Evolutionary conservation across 2,329 filamentous ascomycete species (phyloP).

Genomic region (Exutisphaerella laricina): DNA sequence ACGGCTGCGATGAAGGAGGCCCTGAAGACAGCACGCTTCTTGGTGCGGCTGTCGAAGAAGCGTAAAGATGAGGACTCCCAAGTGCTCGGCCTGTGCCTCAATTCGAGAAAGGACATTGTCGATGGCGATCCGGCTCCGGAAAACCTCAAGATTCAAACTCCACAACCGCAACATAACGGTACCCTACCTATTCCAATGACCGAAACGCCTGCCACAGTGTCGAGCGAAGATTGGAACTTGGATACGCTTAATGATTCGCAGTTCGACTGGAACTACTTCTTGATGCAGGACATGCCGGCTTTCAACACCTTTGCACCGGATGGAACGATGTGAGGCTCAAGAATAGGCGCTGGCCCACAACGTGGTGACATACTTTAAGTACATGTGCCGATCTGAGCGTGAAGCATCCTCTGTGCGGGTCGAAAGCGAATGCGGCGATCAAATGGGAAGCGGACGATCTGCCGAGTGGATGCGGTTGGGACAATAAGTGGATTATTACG

Average conservation of each 20-base stretch:
- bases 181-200: conserved; percentile 5
- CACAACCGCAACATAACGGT: conserved; percentile 11
- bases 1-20: conserved; percentile 45
- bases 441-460: too few species aligned
- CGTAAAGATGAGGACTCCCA: conserved; percentile 26
- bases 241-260: conserved; percentile 30
- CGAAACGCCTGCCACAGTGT: conserved; percentile 20
- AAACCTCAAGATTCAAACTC: conserved; percentile 8
- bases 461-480: too few species aligned
- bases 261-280: conserved; percentile 32
- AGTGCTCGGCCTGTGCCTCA: conserved; percentile 18
- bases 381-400: background rate
- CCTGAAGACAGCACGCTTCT: conserved; percentile 49
- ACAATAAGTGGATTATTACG: too few species aligned
- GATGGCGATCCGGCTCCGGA: conserved; percentile 22
- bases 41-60: conserved; percentile 47
- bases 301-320: conserved; percentile 31
- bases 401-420: too few species aligned
- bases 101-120: conserved; percentile 17
- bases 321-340: conserved; percentile 30
- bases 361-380: too few species aligned
- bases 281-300: conserved; percentile 30
- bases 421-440: too few species aligned
- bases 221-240: conserved; percentile 32
- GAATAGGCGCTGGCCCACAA: too few species aligned